These are phyloP conservation scores for Eucommia ulmoides DNA, from an alignment of 257 asterid species.

Conservation along the genomic window DNA sequence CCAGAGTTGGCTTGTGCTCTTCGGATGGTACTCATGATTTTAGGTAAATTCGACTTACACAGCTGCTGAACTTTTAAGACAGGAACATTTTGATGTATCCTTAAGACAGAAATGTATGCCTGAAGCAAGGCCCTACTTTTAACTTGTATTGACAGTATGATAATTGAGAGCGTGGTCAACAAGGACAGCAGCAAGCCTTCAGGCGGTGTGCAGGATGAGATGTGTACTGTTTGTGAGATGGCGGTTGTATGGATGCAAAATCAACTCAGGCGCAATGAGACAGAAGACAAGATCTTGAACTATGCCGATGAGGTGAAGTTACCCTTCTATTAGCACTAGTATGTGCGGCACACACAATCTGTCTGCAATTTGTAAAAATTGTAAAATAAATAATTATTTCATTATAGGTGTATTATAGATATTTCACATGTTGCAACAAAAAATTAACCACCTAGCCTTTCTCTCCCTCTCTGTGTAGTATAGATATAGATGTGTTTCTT, in stretches of 20 bases:
- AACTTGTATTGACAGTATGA: slow-evolving; percentile 30
- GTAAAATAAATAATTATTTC: too few species aligned
- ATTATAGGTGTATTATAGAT: too few species aligned
- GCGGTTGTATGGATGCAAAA: slow-evolving; percentile 91
- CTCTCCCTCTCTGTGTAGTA: too few species aligned
- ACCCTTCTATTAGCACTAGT: too few species aligned
- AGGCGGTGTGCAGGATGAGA: slow-evolving; percentile 26
- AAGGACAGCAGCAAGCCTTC: slow-evolving; percentile 21
- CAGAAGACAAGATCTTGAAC: slow-evolving; percentile 58
- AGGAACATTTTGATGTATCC: too few species aligned
- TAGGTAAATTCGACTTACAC: slow-evolving; percentile 29
- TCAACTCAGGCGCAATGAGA: slow-evolving; percentile 42
- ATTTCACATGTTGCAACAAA: too few species aligned
- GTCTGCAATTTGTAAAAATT: too few species aligned
- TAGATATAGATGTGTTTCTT: too few species aligned
- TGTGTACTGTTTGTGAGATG: slow-evolving; percentile 72
- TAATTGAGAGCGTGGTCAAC: slow-evolving; percentile 77
- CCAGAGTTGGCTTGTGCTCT: slow-evolving; percentile 52
- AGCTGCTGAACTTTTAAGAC: neutral
- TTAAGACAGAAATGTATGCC: neutral
- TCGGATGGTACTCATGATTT: slow-evolving; percentile 41
- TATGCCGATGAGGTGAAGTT: slow-evolving; percentile 55
- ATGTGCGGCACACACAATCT: too few species aligned
- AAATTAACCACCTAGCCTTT: too few species aligned
- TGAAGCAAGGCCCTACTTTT: neutral